A percentile compares a stretch with the other conserved stretches of the same genome.
Evolutionary conservation across 768 basidiomycete genomes (phyloP).

Genomic region (Termitomyces eurrhizus): DNA sequence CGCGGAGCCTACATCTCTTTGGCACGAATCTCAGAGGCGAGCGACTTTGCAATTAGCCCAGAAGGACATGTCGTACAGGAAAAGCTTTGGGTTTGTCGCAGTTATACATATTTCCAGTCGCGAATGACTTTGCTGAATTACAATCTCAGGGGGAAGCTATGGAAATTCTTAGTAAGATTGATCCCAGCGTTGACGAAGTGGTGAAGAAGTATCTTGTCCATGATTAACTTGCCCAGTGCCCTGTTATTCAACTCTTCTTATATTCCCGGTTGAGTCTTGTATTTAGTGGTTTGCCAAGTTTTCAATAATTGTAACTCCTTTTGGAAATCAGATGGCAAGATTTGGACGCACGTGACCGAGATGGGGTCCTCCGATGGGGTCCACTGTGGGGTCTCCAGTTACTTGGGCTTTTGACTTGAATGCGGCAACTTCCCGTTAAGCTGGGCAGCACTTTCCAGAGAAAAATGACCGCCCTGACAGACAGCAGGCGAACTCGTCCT

Average conservation of each 20-base stretch:
- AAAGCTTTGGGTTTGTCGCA: constrained; percentile 14
- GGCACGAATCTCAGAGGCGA: constrained; percentile 10
- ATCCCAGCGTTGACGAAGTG: constrained; percentile 8
- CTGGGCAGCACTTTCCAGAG: too few species aligned
- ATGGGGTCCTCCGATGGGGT: too few species aligned
- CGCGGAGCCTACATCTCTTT: constrained; percentile 16
- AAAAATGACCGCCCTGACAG: background rate
- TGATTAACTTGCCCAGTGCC: background rate
- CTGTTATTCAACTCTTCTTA: too few species aligned
- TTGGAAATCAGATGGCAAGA: too few species aligned
- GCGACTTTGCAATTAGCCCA: constrained; percentile 9
- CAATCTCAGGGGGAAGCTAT: constrained; percentile 10
- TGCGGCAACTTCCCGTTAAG: too few species aligned
- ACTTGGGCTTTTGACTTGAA: background rate
- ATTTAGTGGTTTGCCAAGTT: too few species aligned
- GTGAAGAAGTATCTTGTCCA: constrained; percentile 6
- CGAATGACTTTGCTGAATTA: background rate
- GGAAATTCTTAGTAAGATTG: constrained; percentile 10
- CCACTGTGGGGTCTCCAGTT: too few species aligned
- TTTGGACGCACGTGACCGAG: too few species aligned
- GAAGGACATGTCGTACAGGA: constrained; percentile 11
- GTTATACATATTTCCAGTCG: background rate
- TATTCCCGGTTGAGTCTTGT: background rate
- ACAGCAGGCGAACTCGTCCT: background rate
- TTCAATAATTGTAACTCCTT: too few species aligned